Evolutionary conservation across 2,329 filamentous ascomycete species (phyloP), one percentile per base, ranked within the genome.

Genomic region (Alternaria sp.): DNA sequence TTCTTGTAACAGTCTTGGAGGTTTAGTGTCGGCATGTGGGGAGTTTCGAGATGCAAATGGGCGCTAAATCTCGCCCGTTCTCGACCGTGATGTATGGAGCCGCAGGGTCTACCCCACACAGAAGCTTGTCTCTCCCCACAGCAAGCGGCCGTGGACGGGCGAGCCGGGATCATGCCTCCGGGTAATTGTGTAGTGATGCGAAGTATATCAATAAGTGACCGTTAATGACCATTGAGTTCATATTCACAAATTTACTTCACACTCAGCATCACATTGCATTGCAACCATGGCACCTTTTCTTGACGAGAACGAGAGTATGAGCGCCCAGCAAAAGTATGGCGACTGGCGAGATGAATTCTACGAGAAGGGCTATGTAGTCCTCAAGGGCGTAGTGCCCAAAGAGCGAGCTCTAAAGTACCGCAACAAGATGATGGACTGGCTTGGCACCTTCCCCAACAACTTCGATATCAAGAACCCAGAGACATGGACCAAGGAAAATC

Each of bases 401-500:
- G 74, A 78, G 41, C 54, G 62, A 20, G 73, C 73, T 1, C 54
- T 60, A 27, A 66, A 71, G 56, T 77, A 77, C 56, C 64, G 62
- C 11, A 59, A 76, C 32, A 72, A 70, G 45, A 73, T 74, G 63
- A 61, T 74, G 40, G 67, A 75, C 20, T 77, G 73, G 72, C 67
- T 78, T 5, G 68, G 74, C 36, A 69, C 63, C 3, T 76, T 76
- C 34, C 59, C 64, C 12, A 66, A 66, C 30, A 72, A 72, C 28
- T 76, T 78, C 63, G 69, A 77, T n/a, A 60, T 64, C 28, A 67
- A 72, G 10, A 70, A 77, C 66, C 54, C 56, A 62, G 67, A 30
- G 34, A 84, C 82, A 9, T 84, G 81, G 81, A 81, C 74, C 2
- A 72, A 73, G 5, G 79, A 82, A 6, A 76, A 83, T 60, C 73